Evolutionary conservation across 176 grass and related monocot genomes (phyloP).

Genomic region (sorghum (Sorghum bicolor)): Sorghum_bicolor_NCBIv3 NC_012870.2:55679001-55679500

Average conservation of each 20-base stretch:
- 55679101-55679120: slow-evolving; percentile 72
- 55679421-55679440: not conserved
- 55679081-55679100: slow-evolving; percentile 62
- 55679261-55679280: slow-evolving; percentile 2
- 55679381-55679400: not conserved
- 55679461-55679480: not conserved
- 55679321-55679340: not conserved
- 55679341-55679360: not conserved
- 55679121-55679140: slow-evolving; percentile 81
- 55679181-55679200: slow-evolving; percentile 55
- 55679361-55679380: not conserved
- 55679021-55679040: not conserved
- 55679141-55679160: slow-evolving; percentile 71
- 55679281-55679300: not conserved
- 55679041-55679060: slow-evolving; percentile 66
- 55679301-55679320: not conserved
- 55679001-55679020: not conserved
- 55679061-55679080: slow-evolving; percentile 89
- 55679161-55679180: slow-evolving; percentile 80
- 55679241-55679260: slow-evolving; percentile 48
- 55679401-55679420: not conserved
- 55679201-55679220: slow-evolving; percentile 86
- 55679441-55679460: not conserved
- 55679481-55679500: not conserved
- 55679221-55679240: slow-evolving; percentile 54